Conservation (phyloP, 768 basidiomycete genomes). For the Dentipellis sp. region DNA sequence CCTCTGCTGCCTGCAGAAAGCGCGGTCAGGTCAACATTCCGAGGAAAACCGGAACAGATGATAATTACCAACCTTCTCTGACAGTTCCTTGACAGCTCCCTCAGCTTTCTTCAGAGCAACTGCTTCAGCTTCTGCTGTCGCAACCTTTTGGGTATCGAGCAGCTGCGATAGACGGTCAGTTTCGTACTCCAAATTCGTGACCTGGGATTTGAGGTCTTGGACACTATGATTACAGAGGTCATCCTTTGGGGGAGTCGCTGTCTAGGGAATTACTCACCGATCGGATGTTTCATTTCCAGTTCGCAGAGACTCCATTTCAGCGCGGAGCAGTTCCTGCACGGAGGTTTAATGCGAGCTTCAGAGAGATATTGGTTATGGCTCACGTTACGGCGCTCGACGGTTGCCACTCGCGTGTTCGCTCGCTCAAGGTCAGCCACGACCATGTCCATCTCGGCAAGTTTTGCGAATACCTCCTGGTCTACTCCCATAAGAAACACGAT, state of each 20-base stretch:
- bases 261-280: conserved; percentile 36
- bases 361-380: conserved; percentile 13
- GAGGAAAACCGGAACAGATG: not conserved
- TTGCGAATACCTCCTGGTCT: conserved; percentile 90
- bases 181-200: conserved; percentile 72
- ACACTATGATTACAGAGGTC: conserved; percentile 35
- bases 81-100: conserved; percentile 49
- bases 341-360: not conserved
- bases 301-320: conserved; percentile 87
- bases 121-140: conserved; percentile 37
- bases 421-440: conserved; percentile 89
- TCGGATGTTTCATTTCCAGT: conserved; percentile 67
- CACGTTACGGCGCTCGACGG: conserved; percentile 90
- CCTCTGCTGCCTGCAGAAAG: conserved; percentile 42
- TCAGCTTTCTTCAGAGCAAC: conserved; percentile 44
- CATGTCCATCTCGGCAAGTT: conserved; percentile 91
- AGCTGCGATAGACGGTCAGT: conserved; percentile 57
- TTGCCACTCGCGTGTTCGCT: conserved; percentile 88
- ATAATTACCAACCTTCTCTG: conserved; percentile 37
- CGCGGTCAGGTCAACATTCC: not conserved
- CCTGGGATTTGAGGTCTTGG: conserved; percentile 60
- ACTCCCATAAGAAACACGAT: not conserved
- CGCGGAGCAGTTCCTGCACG: conserved; percentile 80
- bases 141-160: conserved; percentile 51
- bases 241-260: not conserved